Evolutionary conservation across 2,329 filamentous ascomycete species (phyloP), one percentile per base, ranked within the genome.

Genomic region (Penicillium fuscoglaucum): DNA sequence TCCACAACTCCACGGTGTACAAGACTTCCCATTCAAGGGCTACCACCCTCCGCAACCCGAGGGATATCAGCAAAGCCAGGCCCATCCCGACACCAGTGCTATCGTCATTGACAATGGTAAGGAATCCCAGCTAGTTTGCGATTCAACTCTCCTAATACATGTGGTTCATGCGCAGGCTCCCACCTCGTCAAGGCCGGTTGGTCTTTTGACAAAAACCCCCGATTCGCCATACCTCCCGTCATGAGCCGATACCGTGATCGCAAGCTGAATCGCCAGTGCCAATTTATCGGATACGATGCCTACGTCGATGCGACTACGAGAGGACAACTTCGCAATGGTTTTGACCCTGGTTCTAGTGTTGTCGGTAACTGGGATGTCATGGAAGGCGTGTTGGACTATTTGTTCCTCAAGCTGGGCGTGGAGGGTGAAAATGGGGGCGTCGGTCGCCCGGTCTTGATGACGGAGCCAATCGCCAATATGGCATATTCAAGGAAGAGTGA

Each of bases 51-150:
- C 83, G 47, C 82, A 86, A 67, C 78, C 81, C 9, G 88, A 93
- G 68, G 90, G 90, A 48, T 92, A 89, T 70, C 82, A 85, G 68
- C 82, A 84, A 66, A 93, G 90, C 60, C 82, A 84, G 51, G 78
- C 84, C 57, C 78, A 83, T 21, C 75, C 82, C 17, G 82, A 79
- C 58, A 78, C 80, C 46, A 90, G 87, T 52, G 91, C 92, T 51
- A 97, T 99, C 70, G 90, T 99, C 62, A 98, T 99, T 72, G 95
- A 99, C 79, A 97, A 97, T 89, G 95, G 93, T 96, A 79, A 46
- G 55, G 8, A n/a, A 28, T 7, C 48, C 12, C n/a, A 40, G 17
- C 21, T 21, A 28, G 65, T 55, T 46, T 26, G 6, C 9, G n/a
- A 37, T 28, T 24, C 28, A 21, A 39, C 17, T n/a, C 29, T 62